Evolutionary conservation across 768 basidiomycete species (phyloP).

Genomic region (Stropharia rugosoannulata): DNA sequence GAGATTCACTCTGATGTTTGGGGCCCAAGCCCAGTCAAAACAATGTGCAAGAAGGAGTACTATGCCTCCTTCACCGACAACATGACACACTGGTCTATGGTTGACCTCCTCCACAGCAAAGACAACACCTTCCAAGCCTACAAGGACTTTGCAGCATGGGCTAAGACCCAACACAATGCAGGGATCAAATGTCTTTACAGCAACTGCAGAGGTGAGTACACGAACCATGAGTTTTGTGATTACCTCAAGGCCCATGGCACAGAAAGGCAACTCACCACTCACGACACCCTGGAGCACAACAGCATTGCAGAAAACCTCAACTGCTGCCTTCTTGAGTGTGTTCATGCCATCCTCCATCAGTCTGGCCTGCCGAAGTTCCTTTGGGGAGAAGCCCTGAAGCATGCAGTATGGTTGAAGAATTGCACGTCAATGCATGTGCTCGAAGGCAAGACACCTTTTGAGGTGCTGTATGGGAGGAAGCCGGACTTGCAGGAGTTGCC

Average conservation of each 20-base stretch:
- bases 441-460: background rate
- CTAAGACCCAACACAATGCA: slow-evolving; percentile 23
- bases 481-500: slow-evolving; percentile 2
- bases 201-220: slow-evolving; percentile 33
- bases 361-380: slow-evolving; percentile 23
- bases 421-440: background rate
- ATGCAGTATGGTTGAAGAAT: slow-evolving; percentile 13
- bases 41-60: slow-evolving; percentile 18
- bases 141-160: slow-evolving; percentile 21
- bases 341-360: slow-evolving; percentile 25
- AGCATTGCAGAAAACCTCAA: slow-evolving; percentile 36
- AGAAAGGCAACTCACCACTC: slow-evolving; percentile 30
- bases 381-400: slow-evolving; percentile 18
- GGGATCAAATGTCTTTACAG: slow-evolving; percentile 32
- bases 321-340: slow-evolving; percentile 23
- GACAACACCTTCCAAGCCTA: slow-evolving; percentile 24
- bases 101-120: slow-evolving; percentile 28
- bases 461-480: background rate
- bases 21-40: background rate
- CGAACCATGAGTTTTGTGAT: slow-evolving; percentile 2
- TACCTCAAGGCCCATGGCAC: slow-evolving; percentile 4
- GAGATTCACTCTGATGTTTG: slow-evolving; percentile 8
- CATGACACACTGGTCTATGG: slow-evolving; percentile 15
- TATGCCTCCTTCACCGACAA: slow-evolving; percentile 31
- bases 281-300: slow-evolving; percentile 30